Evolutionary conservation across 2,329 filamentous ascomycete species (phyloP).

Genomic region (Colletotrichum paranaense): DNA sequence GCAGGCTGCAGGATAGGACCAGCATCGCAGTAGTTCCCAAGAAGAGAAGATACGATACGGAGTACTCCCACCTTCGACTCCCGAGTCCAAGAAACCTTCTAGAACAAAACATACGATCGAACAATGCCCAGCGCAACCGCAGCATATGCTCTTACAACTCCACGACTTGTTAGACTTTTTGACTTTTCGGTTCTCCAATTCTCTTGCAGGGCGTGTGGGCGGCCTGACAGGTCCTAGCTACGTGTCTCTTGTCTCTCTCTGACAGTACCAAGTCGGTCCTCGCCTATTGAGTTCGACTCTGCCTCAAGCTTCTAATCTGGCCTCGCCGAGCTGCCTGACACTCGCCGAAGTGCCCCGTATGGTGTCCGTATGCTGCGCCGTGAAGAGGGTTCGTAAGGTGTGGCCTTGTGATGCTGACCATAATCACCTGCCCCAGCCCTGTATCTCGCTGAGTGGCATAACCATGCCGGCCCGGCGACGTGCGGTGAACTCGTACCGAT

Average conservation of each 20-base stretch:
- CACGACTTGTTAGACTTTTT: not conserved
- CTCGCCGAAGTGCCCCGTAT: constrained; percentile 85
- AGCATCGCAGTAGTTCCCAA: not conserved
- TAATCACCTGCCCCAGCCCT: not conserved
- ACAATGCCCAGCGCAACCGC: not conserved
- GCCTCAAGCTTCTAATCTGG: not conserved
- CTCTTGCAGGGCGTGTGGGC: not conserved
- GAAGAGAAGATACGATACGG: no score
- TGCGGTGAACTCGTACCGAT: not conserved
- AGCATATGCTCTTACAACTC: not conserved
- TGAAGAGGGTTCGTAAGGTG: not conserved
- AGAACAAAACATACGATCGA: not conserved
- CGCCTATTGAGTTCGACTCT: not conserved
- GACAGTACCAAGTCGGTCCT: not conserved
- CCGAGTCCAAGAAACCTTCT: not conserved
- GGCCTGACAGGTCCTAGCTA: not conserved
- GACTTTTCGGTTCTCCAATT: not conserved
- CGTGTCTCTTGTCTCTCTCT: not conserved
- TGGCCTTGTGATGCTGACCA: not conserved
- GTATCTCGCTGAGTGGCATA: not conserved
- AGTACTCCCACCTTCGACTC: not conserved
- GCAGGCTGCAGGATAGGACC: not conserved
- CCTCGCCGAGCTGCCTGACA: constrained; percentile 67
- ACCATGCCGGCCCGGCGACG: not conserved
- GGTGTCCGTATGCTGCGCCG: constrained; percentile 62